These are phyloP conservation scores for Magnusiomyces ingens DNA, from an alignment of 1,139 yeast genomes.

Conservation along the genomic window DNA sequence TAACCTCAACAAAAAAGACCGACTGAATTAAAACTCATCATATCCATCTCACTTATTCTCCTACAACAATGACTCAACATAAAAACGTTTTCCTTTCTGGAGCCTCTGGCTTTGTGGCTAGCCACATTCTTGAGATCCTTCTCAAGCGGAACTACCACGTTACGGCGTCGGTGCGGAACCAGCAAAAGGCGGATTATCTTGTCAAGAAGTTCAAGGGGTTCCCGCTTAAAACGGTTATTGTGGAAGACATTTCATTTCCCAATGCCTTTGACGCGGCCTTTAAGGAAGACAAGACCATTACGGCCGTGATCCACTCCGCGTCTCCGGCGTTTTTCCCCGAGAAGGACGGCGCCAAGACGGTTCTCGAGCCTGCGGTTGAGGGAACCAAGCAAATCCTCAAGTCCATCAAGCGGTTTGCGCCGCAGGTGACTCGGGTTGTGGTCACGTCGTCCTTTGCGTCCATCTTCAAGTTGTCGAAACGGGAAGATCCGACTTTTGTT, in stretches of 20 bases:
- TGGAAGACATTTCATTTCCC: constrained; percentile 44
- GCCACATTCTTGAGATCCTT: constrained; percentile 39
- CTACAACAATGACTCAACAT: neutral
- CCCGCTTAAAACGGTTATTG: constrained; percentile 42
- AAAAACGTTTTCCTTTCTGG: constrained; percentile 46
- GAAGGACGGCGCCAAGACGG: constrained; percentile 37
- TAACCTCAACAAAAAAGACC: no score
- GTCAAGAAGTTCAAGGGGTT: constrained; percentile 31
- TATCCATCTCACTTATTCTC: no score
- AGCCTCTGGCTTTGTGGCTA: constrained; percentile 54
- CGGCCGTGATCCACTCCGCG: constrained; percentile 54
- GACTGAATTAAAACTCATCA: no score
- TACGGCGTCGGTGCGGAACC: constrained; percentile 53
- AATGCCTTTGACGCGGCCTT: constrained; percentile 52
- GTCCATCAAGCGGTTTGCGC: constrained; percentile 40
- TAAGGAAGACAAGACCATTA: constrained; percentile 42
- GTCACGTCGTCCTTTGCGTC: constrained; percentile 54
- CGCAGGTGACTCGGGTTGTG: constrained; percentile 45
- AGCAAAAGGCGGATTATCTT: constrained; percentile 43
- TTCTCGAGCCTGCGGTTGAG: constrained; percentile 44
- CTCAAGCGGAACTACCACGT: constrained; percentile 41
- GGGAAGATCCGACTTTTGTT: constrained; percentile 29
- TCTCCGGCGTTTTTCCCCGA: constrained; percentile 43
- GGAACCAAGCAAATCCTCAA: constrained; percentile 44
- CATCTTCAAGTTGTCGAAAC: constrained; percentile 24